Base-by-base conservation (phyloP, 2,329 filamentous ascomycete genomes). In the Aspergillus thermomutatus region DNA sequence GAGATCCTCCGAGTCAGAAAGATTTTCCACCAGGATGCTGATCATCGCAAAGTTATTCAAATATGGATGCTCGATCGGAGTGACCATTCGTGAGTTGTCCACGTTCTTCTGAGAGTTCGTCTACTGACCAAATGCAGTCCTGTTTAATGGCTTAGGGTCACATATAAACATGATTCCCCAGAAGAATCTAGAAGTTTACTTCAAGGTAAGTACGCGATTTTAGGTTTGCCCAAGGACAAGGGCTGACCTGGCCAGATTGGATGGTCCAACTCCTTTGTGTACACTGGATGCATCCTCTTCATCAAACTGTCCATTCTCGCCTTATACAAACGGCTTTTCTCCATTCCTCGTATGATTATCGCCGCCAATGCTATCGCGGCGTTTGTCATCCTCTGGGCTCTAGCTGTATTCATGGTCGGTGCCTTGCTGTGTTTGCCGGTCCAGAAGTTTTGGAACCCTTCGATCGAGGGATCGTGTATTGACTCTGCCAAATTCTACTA, bases 271-370 rank as follows among this genome's bases (percentile, higher is more conserved):
- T 50, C 60, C 27, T 67, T 70, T 17, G 54, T 69, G n/a, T 71
- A 71, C 51, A 63, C 65, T 3, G 51, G 41, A 31, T 64, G 62
- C 27, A 54, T 71, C 6, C 54, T 58, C 1, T 64, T 65, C 46
- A 62, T 69, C 53, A 72, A 72, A 40, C 47, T 69, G 9, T 69
- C 69, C 2, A 69, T 72, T 27, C 53, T 72, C 21, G 60, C 63
- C 2, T 59, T 72, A 0, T 72, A 72, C 52, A 62, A 62, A 23
- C 68, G 69, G 1, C 47, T 71, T 6, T 72, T 72, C 23, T 52
- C 64, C 1, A 56, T 55, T 3, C 59, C 57, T 37, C 25, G 52
- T 14, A 69, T 72, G 61, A 50, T 54, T 5, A 31, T 64, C 9
- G 63, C 60, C 3, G 59, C 63, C 27, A 63, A 66, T 21, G 11